Percentiles rank a stretch among this genome's conserved stretches.
phyloP scores from a whole-genome alignment of 2,329 filamentous ascomycete genomes.

The Aureobasidium sp. region DNA sequence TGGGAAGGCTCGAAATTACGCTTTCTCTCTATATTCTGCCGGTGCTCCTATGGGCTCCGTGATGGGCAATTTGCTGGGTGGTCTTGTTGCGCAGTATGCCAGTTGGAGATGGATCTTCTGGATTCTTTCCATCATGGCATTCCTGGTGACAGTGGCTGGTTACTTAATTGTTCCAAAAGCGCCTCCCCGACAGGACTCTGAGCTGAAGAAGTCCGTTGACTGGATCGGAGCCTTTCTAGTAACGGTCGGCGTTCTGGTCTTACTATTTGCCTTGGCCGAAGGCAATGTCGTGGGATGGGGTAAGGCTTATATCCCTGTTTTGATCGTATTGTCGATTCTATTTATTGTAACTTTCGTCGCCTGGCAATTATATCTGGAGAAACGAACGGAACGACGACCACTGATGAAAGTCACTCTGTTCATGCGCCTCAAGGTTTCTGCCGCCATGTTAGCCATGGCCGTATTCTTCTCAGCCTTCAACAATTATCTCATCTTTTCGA shows the following conservation, averaged over 20 bases:
- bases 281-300: constrained; percentile 62
- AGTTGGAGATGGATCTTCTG: constrained; percentile 63
- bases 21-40: constrained; percentile 56
- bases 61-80: constrained; percentile 58
- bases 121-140: constrained; percentile 52
- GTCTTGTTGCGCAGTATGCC: constrained; percentile 54
- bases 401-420: constrained; percentile 62
- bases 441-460: constrained; percentile 56
- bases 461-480: constrained; percentile 62
- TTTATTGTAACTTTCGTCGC: constrained; percentile 49
- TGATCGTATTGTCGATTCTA: constrained; percentile 51
- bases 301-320: constrained; percentile 51
- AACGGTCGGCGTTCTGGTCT: constrained; percentile 52
- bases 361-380: constrained; percentile 56
- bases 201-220: constrained; percentile 46
- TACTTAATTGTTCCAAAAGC: constrained; percentile 52
- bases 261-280: constrained; percentile 60
- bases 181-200: constrained; percentile 19
- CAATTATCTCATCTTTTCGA: constrained; percentile 58
- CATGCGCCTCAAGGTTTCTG: constrained; percentile 49
- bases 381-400: constrained; percentile 39
- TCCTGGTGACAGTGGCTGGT: constrained; percentile 47
- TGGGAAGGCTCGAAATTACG: constrained; percentile 61
- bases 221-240: constrained; percentile 59
- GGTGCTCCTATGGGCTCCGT: constrained; percentile 57